phyloP scores from a whole-genome alignment of 148 eudicot species.

The Oxyria digyna region DNA sequence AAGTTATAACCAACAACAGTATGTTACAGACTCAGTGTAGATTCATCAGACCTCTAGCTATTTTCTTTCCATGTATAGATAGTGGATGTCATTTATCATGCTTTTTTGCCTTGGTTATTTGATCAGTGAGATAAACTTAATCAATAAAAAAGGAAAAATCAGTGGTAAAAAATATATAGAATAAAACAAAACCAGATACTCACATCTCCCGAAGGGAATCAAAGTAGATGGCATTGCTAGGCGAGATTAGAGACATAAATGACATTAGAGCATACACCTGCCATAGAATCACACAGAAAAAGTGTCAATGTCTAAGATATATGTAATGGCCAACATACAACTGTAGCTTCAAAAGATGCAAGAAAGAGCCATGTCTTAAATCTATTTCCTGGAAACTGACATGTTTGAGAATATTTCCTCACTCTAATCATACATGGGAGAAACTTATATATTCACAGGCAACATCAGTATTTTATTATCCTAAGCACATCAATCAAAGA shows the following conservation, averaged over 20 bases:
- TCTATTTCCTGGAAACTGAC: neutral
- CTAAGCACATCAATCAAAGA: neutral
- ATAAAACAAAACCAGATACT: conserved; percentile 17
- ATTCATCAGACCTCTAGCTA: neutral
- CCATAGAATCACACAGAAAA: conserved; percentile 8
- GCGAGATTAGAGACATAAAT: conserved; percentile 66
- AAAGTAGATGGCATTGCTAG: conserved; percentile 66
- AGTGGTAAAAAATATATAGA: neutral
- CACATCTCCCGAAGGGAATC: conserved; percentile 90
- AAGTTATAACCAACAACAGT: neutral
- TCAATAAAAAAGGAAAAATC: neutral
- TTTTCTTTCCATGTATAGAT: neutral
- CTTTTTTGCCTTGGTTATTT: neutral
- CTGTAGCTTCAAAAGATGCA: neutral
- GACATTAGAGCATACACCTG: conserved; percentile 97
- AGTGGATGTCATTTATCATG: neutral
- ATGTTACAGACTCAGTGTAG: neutral
- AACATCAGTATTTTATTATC: neutral
- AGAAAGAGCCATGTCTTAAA: neutral
- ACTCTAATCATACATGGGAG: neutral
- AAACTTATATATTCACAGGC: neutral
- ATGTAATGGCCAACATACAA: neutral
- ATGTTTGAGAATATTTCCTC: neutral
- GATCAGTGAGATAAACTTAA: neutral
- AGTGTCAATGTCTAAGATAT: neutral